phyloP scores from a whole-genome alignment of 176 grass and related monocot genomes.

The Eleusine coracana region DNA sequence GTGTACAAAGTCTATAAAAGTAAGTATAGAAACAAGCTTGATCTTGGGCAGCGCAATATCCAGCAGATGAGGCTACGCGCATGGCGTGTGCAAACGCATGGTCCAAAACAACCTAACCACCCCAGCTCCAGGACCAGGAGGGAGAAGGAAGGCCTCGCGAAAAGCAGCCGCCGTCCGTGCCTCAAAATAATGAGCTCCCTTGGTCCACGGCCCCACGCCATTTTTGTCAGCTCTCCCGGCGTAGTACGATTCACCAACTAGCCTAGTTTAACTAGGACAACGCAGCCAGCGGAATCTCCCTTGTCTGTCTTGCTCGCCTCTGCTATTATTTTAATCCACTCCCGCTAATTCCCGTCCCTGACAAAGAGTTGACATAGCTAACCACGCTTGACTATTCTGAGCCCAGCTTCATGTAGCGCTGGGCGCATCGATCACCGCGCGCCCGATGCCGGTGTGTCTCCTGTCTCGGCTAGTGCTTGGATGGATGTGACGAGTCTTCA shows the following conservation, averaged over 20 bases:
- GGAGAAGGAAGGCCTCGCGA: not conserved
- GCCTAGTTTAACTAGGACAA: not conserved
- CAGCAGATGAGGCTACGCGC: not conserved
- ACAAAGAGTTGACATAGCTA: conserved; percentile 35
- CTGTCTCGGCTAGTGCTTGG: not conserved
- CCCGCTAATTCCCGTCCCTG: not conserved
- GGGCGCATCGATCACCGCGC: not conserved
- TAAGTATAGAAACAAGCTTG: no score
- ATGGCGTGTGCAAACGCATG: not conserved
- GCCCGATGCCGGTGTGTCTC: not conserved
- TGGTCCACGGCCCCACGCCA: conserved; percentile 34
- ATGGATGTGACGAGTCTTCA: no score
- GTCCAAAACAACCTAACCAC: not conserved
- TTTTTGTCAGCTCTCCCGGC: conserved; percentile 34
- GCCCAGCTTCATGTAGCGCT: not conserved
- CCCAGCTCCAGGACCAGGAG: not conserved
- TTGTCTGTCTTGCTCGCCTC: not conserved
- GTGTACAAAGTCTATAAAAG: not conserved
- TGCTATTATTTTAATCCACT: not conserved
- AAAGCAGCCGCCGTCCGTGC: conserved; percentile 33
- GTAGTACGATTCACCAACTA: conserved; percentile 18
- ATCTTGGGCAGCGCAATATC: no score
- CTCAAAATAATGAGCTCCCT: not conserved
- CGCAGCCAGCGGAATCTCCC: not conserved
- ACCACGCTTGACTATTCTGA: not conserved